phyloP scores from a whole-genome alignment of 225 moss, liverwort and hornwort species.

The Bryoerythrophyllum caledonicum region DNA sequence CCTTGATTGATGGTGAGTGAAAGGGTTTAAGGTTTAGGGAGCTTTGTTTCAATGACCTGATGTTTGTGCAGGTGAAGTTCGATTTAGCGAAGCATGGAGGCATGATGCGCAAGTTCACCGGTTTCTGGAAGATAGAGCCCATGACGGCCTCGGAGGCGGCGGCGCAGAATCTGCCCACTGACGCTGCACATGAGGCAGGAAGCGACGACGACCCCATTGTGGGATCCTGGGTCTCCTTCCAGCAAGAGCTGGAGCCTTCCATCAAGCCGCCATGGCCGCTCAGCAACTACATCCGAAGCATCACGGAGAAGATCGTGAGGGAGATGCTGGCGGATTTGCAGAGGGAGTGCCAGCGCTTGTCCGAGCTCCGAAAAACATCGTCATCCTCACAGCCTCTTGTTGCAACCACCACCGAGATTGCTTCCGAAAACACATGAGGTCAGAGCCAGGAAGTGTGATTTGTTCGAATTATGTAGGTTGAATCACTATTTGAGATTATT shows the following conservation, averaged over 20 bases:
- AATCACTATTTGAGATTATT: no score
- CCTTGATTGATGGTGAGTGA: no score
- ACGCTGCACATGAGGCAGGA: not conserved
- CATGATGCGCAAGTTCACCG: slow-evolving; percentile 85
- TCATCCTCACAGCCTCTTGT: not conserved
- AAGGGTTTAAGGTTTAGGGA: no score
- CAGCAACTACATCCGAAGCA: slow-evolving; percentile 62
- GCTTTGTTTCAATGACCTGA: no score
- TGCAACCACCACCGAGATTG: not conserved
- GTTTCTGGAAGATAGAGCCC: slow-evolving; percentile 81
- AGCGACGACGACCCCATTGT: slow-evolving; percentile 25
- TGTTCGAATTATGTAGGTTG: no score
- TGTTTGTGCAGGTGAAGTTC: slow-evolving; percentile 61
- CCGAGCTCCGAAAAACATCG: slow-evolving; percentile 44
- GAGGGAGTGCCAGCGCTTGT: slow-evolving; percentile 66
- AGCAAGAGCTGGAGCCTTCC: slow-evolving; percentile 72
- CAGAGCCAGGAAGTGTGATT: no score
- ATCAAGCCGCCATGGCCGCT: slow-evolving; percentile 89
- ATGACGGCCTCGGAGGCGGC: slow-evolving; percentile 46
- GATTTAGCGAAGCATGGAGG: slow-evolving; percentile 70
- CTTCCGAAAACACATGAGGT: no score
- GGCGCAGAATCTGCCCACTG: not conserved
- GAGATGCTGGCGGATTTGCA: slow-evolving; percentile 86
- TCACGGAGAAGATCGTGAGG: slow-evolving; percentile 64
- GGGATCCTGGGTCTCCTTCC: slow-evolving; percentile 81